Evolutionary conservation across 352 stramenopile genomes (phyloP).

Genomic region (Pythium volutum): DNA sequence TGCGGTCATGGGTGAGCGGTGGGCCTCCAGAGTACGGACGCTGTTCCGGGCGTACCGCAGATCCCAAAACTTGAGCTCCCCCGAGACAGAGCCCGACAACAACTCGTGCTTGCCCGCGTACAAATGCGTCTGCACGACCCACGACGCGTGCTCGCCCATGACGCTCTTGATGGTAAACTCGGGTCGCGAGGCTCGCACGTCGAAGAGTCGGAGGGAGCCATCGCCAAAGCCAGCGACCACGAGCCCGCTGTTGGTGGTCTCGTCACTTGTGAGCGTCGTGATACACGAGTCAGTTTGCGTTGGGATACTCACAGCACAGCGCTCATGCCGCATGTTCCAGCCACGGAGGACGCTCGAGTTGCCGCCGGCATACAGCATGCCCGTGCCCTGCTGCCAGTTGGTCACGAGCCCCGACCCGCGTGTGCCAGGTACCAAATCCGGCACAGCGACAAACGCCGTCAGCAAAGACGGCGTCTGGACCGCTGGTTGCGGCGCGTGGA

Average conservation of each 20-base stretch:
- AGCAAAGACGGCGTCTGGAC: conserved; percentile 70
- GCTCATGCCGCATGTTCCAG: conserved; percentile 95
- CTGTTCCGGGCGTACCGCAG: conserved; percentile 84
- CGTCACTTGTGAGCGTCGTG: conserved; percentile 85
- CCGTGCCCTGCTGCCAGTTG: conserved; percentile 93
- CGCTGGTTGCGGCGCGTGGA: conserved; percentile 53
- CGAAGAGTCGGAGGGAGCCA: conserved; percentile 93
- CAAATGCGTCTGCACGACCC: conserved; percentile 93
- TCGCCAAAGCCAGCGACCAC: conserved; percentile 93
- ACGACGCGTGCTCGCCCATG: conserved; percentile 92
- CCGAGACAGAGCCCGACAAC: conserved; percentile 92
- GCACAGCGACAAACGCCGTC: conserved; percentile 91
- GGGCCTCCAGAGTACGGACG: conserved; percentile 86
- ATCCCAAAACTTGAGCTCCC: conserved; percentile 98
- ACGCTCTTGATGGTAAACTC: conserved; percentile 65
- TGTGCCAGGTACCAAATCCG: conserved; percentile 89
- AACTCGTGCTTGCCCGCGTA: conserved; percentile 85
- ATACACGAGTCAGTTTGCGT: conserved; percentile 90
- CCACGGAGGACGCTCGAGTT: conserved; percentile 90
- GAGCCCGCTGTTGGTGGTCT: conserved; percentile 57
- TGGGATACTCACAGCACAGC: conserved; percentile 73
- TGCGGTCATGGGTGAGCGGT: conserved; percentile 95
- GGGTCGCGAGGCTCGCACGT: conserved; percentile 76
- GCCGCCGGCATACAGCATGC: conserved; percentile 90
- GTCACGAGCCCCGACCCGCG: conserved; percentile 94